These are phyloP conservation scores for Periconia digitata DNA, from an alignment of 2,329 filamentous ascomycete genomes.

Conservation along the genomic window DNA sequence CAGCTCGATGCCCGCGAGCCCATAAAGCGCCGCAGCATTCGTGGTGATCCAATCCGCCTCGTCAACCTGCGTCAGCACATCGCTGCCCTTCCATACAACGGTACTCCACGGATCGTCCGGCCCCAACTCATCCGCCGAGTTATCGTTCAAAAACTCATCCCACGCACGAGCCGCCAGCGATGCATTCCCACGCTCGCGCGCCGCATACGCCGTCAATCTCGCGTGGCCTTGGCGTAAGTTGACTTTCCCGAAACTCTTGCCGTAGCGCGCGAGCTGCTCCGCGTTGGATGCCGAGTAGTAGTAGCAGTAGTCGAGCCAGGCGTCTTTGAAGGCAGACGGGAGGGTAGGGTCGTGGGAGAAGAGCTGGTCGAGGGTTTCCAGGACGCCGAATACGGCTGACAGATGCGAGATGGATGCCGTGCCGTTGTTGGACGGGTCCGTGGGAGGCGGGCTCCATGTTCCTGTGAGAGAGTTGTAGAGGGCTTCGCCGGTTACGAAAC, in stretches of 20 bases:
- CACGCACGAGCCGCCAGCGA: constrained; percentile 56
- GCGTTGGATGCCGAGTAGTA: constrained; percentile 55
- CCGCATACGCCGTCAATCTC: constrained; percentile 59
- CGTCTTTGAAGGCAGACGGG: constrained; percentile 54
- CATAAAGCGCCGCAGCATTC: constrained; percentile 60
- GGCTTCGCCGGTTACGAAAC: constrained; percentile 60
- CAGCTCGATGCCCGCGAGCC: constrained; percentile 59
- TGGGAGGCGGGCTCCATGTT: constrained; percentile 54
- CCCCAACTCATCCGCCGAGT: constrained; percentile 32
- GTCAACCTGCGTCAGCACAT: constrained; percentile 52
- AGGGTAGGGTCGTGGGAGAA: constrained; percentile 53
- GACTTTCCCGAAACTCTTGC: constrained; percentile 48
- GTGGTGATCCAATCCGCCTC: constrained; percentile 62
- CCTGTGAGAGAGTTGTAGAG: constrained; percentile 56
- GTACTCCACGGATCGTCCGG: constrained; percentile 50
- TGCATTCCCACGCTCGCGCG: constrained; percentile 47
- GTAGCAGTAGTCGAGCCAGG: constrained; percentile 63
- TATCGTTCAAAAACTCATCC: constrained; percentile 54
- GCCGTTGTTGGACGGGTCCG: constrained; percentile 54
- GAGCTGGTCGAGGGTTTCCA: constrained; percentile 60
- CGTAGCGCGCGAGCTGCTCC: constrained; percentile 59
- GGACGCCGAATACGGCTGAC: constrained; percentile 60
- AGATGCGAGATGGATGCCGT: constrained; percentile 58
- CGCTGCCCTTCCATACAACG: constrained; percentile 46
- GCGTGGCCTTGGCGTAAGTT: constrained; percentile 61